A percentile compares a stretch with the other conserved stretches of the same genome.
These are phyloP conservation scores for Eucalyptus globulus DNA, from an alignment of 345 rosid species.

Conservation along the genomic window DNA sequence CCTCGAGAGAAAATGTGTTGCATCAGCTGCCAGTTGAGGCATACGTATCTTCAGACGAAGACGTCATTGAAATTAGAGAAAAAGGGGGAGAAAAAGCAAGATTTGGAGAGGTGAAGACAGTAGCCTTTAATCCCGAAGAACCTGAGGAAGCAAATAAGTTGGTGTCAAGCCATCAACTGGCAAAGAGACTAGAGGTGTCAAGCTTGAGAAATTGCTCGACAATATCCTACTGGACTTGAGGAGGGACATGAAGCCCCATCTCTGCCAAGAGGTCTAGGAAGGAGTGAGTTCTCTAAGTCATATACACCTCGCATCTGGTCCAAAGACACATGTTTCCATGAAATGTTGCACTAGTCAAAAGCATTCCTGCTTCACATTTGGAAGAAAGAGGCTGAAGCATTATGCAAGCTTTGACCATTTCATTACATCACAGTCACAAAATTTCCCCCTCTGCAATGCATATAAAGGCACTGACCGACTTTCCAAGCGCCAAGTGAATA, in stretches of 20 bases:
- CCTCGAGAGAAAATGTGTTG: not conserved
- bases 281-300: not conserved
- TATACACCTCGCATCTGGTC: not conserved
- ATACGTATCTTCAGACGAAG: conserved; percentile 16
- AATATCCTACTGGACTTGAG: conserved; percentile 13
- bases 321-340: not conserved
- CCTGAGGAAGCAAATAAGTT: conserved; percentile 11
- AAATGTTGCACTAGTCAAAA: not conserved
- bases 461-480: not conserved
- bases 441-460: not conserved
- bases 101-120: conserved; percentile 3
- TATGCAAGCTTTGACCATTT: not conserved
- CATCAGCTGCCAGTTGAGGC: not conserved
- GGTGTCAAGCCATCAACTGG: conserved; percentile 16
- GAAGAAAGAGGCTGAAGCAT: not conserved
- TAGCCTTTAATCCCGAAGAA: conserved; percentile 6
- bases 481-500: not conserved
- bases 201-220: conserved; percentile 6
- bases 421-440: not conserved
- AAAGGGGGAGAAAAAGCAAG: conserved; percentile 15
- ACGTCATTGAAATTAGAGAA: conserved; percentile 9
- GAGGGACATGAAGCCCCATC: conserved; percentile 12
- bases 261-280: conserved; percentile 16
- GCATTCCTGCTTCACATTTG: not conserved
- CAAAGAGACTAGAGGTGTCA: conserved; percentile 18